These are phyloP conservation scores for Hymenochaete sp. DNA, from an alignment of 1,284 basidiomycete species.

Conservation along the genomic window DNA sequence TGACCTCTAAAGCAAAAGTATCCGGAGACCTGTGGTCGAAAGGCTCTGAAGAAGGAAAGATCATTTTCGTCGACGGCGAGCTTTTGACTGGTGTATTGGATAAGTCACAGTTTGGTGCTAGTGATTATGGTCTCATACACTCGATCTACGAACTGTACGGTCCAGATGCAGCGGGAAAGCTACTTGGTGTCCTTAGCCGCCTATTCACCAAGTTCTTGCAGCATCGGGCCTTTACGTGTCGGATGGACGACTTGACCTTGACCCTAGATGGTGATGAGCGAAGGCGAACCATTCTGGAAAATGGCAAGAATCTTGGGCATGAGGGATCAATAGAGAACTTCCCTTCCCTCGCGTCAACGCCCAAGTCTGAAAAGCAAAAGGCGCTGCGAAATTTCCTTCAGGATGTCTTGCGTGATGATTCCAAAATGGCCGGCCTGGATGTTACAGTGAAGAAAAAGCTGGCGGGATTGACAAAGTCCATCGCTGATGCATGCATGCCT, in stretches of 20 bases:
- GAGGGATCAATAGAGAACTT: conserved; percentile 88
- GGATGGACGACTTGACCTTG: conserved; percentile 96
- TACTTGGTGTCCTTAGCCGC: conserved; percentile 89
- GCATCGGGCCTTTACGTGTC: conserved; percentile 94
- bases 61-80: conserved; percentile 90
- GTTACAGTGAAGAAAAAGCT: conserved; percentile 84
- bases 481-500: conserved; percentile 89
- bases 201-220: conserved; percentile 97
- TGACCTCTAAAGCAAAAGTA: conserved; percentile 83
- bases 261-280: conserved; percentile 74
- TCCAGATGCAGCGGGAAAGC: conserved; percentile 78
- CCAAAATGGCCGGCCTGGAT: conserved; percentile 94
- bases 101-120: conserved; percentile 96
- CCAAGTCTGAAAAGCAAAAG: conserved; percentile 42
- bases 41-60: conserved; percentile 75
- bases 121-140: conserved; percentile 94
- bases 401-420: conserved; percentile 94
- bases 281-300: conserved; percentile 62
- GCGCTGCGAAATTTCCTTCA: conserved; percentile 64
- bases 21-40: conserved; percentile 78
- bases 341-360: conserved; percentile 51
- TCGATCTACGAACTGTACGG: conserved; percentile 99
- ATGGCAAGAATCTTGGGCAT: conserved; percentile 69
- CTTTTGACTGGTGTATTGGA: conserved; percentile 90
- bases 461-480: conserved; percentile 81